Conservation (phyloP, 129 eudicot genomes). For the Chrysanthemum lavandulifolium region DNA sequence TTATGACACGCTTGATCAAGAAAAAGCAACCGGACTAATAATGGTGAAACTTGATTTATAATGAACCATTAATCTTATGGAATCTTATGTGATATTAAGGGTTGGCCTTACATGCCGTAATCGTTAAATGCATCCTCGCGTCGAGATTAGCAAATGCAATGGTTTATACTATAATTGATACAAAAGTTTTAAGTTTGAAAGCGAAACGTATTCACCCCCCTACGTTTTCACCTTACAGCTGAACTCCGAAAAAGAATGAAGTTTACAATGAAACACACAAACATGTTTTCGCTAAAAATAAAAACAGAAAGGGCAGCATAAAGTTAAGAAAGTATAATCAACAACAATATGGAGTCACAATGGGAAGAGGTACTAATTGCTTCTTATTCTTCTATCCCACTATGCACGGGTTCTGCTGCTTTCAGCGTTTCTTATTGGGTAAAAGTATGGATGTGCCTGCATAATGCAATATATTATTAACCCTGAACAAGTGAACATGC, state of each 20-base stretch:
- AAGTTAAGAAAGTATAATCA: background rate
- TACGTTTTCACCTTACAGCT: background rate
- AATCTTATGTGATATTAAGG: too few species aligned
- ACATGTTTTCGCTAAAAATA: slow-evolving; percentile 22
- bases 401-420: slow-evolving; percentile 80
- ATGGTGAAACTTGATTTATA: too few species aligned
- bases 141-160: too few species aligned
- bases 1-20: too few species aligned
- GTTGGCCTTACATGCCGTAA: too few species aligned
- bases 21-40: too few species aligned
- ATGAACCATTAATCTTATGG: too few species aligned
- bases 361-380: background rate
- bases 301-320: slow-evolving; percentile 18
- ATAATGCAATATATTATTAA: background rate
- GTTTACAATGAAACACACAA: slow-evolving; percentile 23
- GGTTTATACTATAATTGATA: too few species aligned
- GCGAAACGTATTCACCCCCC: too few species aligned
- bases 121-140: too few species aligned
- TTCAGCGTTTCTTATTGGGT: slow-evolving; percentile 79
- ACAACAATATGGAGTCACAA: slow-evolving; percentile 3
- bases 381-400: slow-evolving; percentile 22
- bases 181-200: too few species aligned
- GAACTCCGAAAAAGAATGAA: slow-evolving; percentile 5
- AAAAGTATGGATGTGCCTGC: slow-evolving; percentile 92
- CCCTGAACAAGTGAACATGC: too few species aligned